Base-by-base conservation (phyloP, 2,329 filamentous ascomycete species). In the Arthrobotrys entomopaga region DNA sequence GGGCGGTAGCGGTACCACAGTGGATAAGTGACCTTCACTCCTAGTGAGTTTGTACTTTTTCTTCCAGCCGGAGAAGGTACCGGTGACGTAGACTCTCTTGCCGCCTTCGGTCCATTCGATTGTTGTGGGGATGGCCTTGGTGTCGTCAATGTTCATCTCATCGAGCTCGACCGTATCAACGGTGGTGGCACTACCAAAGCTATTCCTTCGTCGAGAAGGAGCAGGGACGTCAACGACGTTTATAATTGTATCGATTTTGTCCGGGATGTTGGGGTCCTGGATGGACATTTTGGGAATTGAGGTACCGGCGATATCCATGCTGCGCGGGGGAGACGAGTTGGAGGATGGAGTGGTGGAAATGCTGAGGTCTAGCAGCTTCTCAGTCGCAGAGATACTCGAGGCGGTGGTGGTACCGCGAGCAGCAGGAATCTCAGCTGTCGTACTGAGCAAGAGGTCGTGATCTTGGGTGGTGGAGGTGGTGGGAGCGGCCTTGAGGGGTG, bases 41-140 rank as follows among this genome's bases (percentile, higher is more conserved):
- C 87, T 89, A 82, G 93, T 88, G 80, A 99, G 84, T 78, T 91
- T 88, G 81, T 93, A 96, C 83, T 98, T 98, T 81, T 91, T 90
- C 82, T 96, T 93, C 95, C 95, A 99, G 81, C 94, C 91, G 79
- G 96, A 96, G 80, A 98, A 97, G 19, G 95, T 98, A 77, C 94
- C 94, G 0, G 95, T 99, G 52, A 99, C 93, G 81, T 97, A 99
- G 77, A 98, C 88, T 82, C 93, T 96, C 69, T 96, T 91, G 70
- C 91, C 93, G 60, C 88, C 88, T 7, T 88, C 87, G 77, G 87
- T 87, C 95, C 95, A 99, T 82, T 96, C 91, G 70, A 99, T 88
- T 69, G 87, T 84, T 1, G 92, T 96, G 1, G 92, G 91, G 48
- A 98, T 91, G 6, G 91, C 91, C 76, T 89, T 87, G 16, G 88